These are phyloP conservation scores for Exophiala lecanii-corni DNA, from an alignment of 2,329 filamentous ascomycete species.

Conservation along the genomic window DNA sequence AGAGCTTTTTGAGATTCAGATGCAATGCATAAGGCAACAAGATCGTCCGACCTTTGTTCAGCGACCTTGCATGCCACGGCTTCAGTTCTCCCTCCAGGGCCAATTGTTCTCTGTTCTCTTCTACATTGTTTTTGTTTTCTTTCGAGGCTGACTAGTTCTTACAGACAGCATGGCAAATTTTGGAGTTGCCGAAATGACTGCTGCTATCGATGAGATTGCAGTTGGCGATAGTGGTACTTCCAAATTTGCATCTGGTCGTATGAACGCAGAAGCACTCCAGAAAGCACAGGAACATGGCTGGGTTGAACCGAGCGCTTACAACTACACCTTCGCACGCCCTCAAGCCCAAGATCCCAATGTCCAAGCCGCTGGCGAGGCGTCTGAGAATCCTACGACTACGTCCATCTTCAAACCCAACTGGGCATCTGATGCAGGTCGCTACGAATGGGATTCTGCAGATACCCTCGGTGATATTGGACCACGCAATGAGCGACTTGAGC, in stretches of 20 bases:
- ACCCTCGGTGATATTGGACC: constrained; percentile 84
- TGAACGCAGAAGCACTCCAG: constrained; percentile 2
- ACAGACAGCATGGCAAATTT: too few relatives aligned
- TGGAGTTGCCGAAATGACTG: neutral
- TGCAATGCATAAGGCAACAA: too few relatives aligned
- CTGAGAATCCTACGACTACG: neutral
- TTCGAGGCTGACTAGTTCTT: neutral
- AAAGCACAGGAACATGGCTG: constrained; percentile 9
- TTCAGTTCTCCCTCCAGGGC: too few relatives aligned
- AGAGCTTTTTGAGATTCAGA: too few relatives aligned
- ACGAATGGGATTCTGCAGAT: constrained; percentile 67
- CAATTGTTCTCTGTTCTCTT: too few relatives aligned
- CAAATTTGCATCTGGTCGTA: neutral
- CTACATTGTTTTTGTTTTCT: too few relatives aligned
- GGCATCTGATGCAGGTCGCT: constrained; percentile 60
- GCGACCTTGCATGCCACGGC: too few relatives aligned
- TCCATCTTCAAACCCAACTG: constrained; percentile 30
- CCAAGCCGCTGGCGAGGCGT: neutral
- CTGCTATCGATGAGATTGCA: too few relatives aligned
- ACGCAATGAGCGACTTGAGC: constrained; percentile 63
- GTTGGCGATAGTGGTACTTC: too few relatives aligned
- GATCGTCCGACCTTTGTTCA: too few relatives aligned
- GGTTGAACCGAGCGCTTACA: constrained; percentile 6
- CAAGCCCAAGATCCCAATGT: neutral
- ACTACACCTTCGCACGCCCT: constrained; percentile 1